Base-by-base conservation (phyloP, 2,329 filamentous ascomycete genomes). In the Aspergillus terreus region DNA sequence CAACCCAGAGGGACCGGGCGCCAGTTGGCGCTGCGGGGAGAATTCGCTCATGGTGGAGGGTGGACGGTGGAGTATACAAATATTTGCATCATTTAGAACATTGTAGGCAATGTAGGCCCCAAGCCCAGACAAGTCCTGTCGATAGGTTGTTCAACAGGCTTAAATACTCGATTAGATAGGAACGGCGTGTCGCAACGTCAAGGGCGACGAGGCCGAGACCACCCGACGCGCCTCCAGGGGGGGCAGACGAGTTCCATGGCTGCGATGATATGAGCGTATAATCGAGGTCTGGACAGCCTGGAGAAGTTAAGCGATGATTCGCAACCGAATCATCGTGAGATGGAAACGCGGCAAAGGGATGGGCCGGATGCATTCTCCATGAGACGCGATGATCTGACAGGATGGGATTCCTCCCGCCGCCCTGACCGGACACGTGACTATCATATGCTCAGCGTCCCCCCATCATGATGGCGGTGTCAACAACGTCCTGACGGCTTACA, bases 1-100 rank as follows among this genome's bases (percentile, higher is more conserved):
- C 30, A 35, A 43, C 25, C 55, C 52, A 7, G 61, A 66, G 2
- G 63, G 60, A 1, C 60, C 63, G 1, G 63, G 62, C 12, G 58
- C 57, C 42, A 67, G 51, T 9, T 56, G 55, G 15, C 63, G 63
- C 49, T 62, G 63, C 40, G 49, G 33, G 30, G 54, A 42, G 36
- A 47, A 44, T n/a, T 63, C 54, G 23, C 45, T 54, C 61, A 66
- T 64, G 44, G 38, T 53, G 49, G 19, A 40, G 4, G 38, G 14
- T 17, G 9, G 12, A 15, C 12, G 12, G 21, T 7, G 12, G 30
- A 15, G 4, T 17, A 17, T 15, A 9, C 35, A 11, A 12, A 9
- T 9, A 30, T 30, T 30, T 11, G 27, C 27, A 30, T 30, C 6
- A 9, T 11, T 30, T 30, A 30, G 10, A 4, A 9, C 27, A 11